phyloP scores from a whole-genome alignment of 2,329 filamentous ascomycete species.

The Clarireedia paspali region DNA sequence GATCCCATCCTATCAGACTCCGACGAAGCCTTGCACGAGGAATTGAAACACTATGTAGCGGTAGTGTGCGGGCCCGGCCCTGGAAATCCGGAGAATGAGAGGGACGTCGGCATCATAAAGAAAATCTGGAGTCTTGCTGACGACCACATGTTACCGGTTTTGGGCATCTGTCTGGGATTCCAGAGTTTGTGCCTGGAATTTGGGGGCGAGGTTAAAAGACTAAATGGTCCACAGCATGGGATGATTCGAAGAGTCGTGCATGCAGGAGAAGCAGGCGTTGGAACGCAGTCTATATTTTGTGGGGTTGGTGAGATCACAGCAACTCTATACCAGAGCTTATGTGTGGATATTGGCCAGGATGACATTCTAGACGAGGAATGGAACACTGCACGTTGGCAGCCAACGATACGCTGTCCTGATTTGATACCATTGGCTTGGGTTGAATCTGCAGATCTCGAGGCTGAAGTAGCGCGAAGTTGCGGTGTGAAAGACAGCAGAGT shows the following conservation, averaged over 20 bases:
- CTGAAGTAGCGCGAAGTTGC: constrained; percentile 18
- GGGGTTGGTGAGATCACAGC: constrained; percentile 27
- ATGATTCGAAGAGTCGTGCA: constrained; percentile 51
- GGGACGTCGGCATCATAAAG: constrained; percentile 78
- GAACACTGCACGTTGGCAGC: constrained; percentile 21
- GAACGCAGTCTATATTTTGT: constrained; percentile 19
- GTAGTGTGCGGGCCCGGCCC: constrained; percentile 88
- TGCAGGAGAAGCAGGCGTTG: constrained; percentile 24
- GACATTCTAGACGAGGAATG: constrained; percentile 14
- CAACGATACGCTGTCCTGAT: constrained; percentile 17
- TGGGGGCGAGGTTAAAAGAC: constrained; percentile 45
- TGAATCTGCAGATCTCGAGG: constrained; percentile 18
- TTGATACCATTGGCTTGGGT: constrained; percentile 30
- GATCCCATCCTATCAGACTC: constrained; percentile 39
- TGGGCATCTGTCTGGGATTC: constrained; percentile 70
- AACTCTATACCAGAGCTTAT: constrained; percentile 36
- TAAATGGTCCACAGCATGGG: constrained; percentile 52
- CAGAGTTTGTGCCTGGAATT: constrained; percentile 57
- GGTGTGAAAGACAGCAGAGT: constrained; percentile 32
- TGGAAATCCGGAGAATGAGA: constrained; percentile 62
- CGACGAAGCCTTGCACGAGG: constrained; percentile 39
- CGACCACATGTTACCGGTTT: constrained; percentile 58
- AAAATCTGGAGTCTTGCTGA: constrained; percentile 62
- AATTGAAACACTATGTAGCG: constrained; percentile 62
- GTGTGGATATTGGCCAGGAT: constrained; percentile 28